phyloP scores from a whole-genome alignment of 768 basidiomycete genomes.

The Amanita brunnescens region DNA sequence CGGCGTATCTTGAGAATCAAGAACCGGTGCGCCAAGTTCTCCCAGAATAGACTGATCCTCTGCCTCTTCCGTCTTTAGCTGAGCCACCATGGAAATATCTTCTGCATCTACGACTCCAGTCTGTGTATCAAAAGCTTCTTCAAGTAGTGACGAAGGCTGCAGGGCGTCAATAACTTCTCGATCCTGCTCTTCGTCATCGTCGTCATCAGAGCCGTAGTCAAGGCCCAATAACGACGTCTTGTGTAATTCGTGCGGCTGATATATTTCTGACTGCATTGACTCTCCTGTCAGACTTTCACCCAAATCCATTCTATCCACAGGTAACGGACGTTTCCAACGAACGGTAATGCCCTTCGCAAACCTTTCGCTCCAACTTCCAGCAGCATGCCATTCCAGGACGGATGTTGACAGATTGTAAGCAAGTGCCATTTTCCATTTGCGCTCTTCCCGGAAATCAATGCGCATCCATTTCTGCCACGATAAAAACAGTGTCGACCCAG shows the following conservation, averaged over 20 bases:
- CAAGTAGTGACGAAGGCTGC: constrained; percentile 43
- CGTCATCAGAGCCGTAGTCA: constrained; percentile 60
- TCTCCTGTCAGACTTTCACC: constrained; percentile 13
- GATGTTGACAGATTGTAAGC: constrained; percentile 78
- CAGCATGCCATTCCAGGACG: constrained; percentile 83
- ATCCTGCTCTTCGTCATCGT: constrained; percentile 53
- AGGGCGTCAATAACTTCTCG: constrained; percentile 51
- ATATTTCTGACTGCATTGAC: constrained; percentile 20
- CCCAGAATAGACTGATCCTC: constrained; percentile 6
- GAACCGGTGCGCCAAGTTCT: not conserved
- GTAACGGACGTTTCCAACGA: constrained; percentile 46
- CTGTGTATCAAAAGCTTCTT: constrained; percentile 45
- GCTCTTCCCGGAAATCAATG: constrained; percentile 89
- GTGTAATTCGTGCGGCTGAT: constrained; percentile 10
- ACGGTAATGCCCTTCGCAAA: constrained; percentile 57
- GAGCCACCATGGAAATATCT: constrained; percentile 1
- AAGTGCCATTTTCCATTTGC: constrained; percentile 81
- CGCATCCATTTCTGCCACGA: constrained; percentile 86
- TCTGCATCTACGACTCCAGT: constrained; percentile 16
- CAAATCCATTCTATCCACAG: constrained; percentile 25
- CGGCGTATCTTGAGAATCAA: constrained; percentile 18
- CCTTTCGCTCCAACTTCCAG: constrained; percentile 55
- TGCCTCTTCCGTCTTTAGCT: constrained; percentile 12
- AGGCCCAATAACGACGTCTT: constrained; percentile 29
- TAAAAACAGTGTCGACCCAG: constrained; percentile 5